A percentile compares a stretch with the other conserved stretches of the same genome.
phyloP scores from a whole-genome alignment of 345 rosid genomes.

The Syzygium aromaticum region DNA sequence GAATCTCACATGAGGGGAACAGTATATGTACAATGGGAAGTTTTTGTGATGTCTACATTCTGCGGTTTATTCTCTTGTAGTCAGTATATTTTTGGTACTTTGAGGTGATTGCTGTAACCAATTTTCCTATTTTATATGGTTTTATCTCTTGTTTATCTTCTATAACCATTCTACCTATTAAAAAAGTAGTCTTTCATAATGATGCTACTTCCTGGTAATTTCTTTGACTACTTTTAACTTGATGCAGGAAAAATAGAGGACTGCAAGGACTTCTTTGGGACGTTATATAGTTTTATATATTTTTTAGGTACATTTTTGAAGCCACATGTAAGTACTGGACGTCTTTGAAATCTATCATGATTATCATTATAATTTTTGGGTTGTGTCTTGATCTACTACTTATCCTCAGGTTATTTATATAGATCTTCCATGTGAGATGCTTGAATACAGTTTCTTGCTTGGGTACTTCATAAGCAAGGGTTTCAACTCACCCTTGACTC shows the following conservation, averaged over 20 bases:
- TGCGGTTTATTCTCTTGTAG: not conserved
- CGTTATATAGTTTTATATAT: constrained; percentile 43
- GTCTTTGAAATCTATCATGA: not conserved
- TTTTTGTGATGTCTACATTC: not conserved
- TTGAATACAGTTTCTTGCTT: not conserved
- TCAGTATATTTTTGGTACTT: not conserved
- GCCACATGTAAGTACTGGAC: constrained; percentile 48
- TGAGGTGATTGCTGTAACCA: not conserved
- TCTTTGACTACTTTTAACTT: not conserved
- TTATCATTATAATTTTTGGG: not conserved
- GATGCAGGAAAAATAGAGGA: constrained; percentile 43
- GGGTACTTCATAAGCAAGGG: not conserved
- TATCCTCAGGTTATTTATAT: not conserved
- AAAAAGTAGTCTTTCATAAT: not conserved
- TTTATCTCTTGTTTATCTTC: not conserved
- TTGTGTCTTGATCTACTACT: not conserved
- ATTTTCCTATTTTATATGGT: not conserved
- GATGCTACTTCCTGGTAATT: not conserved
- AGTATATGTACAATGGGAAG: not conserved
- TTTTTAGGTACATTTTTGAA: constrained; percentile 59
- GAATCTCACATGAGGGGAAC: not conserved
- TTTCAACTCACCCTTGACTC: not conserved
- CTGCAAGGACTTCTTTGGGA: constrained; percentile 39
- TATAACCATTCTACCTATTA: not conserved
- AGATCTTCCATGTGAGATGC: not conserved